Evolutionary conservation across 2,329 filamentous ascomycete species (phyloP).

Genomic region (Pestalotiopsis sp.): DNA sequence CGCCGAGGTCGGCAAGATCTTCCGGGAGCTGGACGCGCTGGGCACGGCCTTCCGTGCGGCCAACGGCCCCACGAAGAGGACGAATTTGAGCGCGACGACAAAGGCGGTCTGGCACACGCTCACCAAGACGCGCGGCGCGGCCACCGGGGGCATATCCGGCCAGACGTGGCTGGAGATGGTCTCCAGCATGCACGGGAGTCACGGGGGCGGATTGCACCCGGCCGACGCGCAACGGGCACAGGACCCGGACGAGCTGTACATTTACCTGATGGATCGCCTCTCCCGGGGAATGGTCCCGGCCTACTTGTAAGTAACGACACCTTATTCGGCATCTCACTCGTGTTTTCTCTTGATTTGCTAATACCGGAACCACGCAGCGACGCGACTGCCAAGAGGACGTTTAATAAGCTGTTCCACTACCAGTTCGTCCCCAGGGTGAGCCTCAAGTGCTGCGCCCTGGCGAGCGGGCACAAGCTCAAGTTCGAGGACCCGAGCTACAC

Average conservation of each 20-base stretch:
- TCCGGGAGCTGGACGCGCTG: too few species aligned
- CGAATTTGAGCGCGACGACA: constrained; percentile 16
- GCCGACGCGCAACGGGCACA: not conserved
- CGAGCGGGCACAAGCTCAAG: not conserved
- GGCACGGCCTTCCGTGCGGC: not conserved
- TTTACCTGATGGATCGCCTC: not conserved
- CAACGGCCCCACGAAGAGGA: constrained; percentile 19
- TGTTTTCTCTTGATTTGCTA: not conserved
- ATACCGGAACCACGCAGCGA: not conserved
- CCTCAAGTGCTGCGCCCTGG: not conserved
- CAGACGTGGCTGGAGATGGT: too few species aligned
- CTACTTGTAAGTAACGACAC: not conserved
- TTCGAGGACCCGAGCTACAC: not conserved
- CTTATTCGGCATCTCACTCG: not conserved
- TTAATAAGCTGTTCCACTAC: not conserved
- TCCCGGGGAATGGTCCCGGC: not conserved
- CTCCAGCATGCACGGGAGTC: too few species aligned
- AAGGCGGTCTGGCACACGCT: not conserved
- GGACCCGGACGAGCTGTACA: not conserved
- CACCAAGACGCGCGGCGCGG: too few species aligned
- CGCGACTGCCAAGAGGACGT: not conserved
- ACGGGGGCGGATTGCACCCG: too few species aligned
- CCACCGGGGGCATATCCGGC: too few species aligned
- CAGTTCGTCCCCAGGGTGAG: not conserved
- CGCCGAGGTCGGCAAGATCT: too few species aligned